Base-by-base conservation (phyloP, 169 alveolate genomes). In the Plasmodium yoelii region DNA sequence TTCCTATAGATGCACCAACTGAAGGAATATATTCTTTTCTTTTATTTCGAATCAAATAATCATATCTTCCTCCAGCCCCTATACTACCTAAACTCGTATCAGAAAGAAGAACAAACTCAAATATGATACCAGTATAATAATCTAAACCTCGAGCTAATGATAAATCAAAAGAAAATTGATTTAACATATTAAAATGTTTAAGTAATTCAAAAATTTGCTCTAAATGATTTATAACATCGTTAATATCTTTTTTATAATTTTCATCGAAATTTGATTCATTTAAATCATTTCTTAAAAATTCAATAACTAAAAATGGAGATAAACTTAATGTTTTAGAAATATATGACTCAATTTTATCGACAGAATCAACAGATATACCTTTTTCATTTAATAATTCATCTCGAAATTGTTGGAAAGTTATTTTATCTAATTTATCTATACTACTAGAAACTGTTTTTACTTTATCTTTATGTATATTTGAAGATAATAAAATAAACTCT, bases 1-100 rank as follows among this genome's bases (percentile, higher is more conserved):
- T 96, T 13, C 99, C 99, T 7, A 98, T 94, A 55, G 99, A 96
- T 63, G 97, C 96, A 22, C 99, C 99, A 13, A 98, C 98, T 7
- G 99, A 97, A 10, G 99, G 99, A 26, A 97, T 93, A 34, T 87
- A 75, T 69, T 95, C 95, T 26, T 95, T 95, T 49, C 97, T 90
- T 75, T 97, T 96, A 95, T 96, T 96, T 22, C 99, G 98, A 28
- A 98, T 97, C 39, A 98, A 94, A 22, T 94, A 95, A 86, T 98
- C 99, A 86, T 98, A 98, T 72, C 99, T 91, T 9, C 99, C 99
- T 12, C 99, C 99, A 8, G 99, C 99, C n/a, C 98, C 99, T 13
- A 98, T 96, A 22, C 99, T 97, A 2, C 99, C 99, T 26, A 98
- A 96, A 44, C 93, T 94, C 18, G 90, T 75, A 22, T 92, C 94